A percentile compares a stretch with the other conserved stretches of the same genome.
These are phyloP conservation scores for Suillus paluster DNA, from an alignment of 768 basidiomycete genomes.

Conservation along the genomic window DNA sequence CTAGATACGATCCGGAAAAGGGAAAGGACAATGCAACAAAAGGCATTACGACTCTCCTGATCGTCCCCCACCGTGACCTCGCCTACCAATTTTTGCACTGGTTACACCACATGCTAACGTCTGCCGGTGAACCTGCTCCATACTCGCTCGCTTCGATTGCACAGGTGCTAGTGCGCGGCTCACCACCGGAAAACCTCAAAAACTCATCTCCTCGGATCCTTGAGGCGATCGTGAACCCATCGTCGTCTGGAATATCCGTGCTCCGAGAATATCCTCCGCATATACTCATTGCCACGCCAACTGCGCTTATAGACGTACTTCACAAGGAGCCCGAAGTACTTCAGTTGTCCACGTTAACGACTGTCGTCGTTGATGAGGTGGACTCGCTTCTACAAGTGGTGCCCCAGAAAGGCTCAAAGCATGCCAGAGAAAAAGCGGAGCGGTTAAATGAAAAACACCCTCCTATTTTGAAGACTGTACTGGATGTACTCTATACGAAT, in stretches of 20 bases:
- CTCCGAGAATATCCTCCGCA: slow-evolving; percentile 56
- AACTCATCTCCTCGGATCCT: slow-evolving; percentile 31
- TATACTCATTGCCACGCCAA: slow-evolving; percentile 74
- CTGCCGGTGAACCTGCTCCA: slow-evolving; percentile 32
- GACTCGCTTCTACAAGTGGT: slow-evolving; percentile 69
- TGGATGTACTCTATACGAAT: slow-evolving; percentile 59
- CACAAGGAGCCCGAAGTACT: slow-evolving; percentile 48
- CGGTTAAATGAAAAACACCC: slow-evolving; percentile 57
- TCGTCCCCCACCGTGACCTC: slow-evolving; percentile 77
- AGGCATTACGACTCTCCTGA: slow-evolving; percentile 56
- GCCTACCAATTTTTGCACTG: slow-evolving; percentile 70
- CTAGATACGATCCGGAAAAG: slow-evolving; percentile 19
- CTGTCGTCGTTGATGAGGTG: slow-evolving; percentile 75
- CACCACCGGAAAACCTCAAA: slow-evolving; percentile 37
- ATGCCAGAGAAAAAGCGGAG: slow-evolving; percentile 42
- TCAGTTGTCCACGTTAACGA: slow-evolving; percentile 50
- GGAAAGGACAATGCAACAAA: slow-evolving; percentile 26
- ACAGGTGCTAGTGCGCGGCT: slow-evolving; percentile 66
- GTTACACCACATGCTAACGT: slow-evolving; percentile 55
- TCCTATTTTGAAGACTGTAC: slow-evolving; percentile 58
- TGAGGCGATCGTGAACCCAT: slow-evolving; percentile 29
- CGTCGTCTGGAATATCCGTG: slow-evolving; percentile 37
- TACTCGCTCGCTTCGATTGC: slow-evolving; percentile 48
- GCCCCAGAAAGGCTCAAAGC: slow-evolving; percentile 45
- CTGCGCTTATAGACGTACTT: slow-evolving; percentile 63